A percentile compares a stretch with the other conserved stretches of the same genome.
Conservation (phyloP, 1,284 basidiomycete species). For the Sporisorium iseilematis-ciliati region DNA sequence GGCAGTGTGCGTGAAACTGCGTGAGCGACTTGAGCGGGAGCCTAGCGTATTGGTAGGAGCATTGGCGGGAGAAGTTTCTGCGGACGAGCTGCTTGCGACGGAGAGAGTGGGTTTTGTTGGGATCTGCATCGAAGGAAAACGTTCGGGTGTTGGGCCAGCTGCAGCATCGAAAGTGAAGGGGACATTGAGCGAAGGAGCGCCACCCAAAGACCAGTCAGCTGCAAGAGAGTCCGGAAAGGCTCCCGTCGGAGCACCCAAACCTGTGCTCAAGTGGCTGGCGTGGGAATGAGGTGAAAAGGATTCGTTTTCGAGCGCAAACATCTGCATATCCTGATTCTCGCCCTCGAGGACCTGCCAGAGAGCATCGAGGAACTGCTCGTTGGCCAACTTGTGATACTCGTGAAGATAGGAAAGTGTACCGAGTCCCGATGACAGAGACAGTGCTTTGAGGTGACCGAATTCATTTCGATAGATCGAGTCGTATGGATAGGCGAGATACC, state of each 20-base stretch:
- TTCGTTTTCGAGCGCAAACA: conserved; percentile 53
- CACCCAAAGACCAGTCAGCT: conserved; percentile 42
- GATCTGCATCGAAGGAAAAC: conserved; percentile 37
- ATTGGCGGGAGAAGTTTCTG: conserved; percentile 42
- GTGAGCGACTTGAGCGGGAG: conserved; percentile 11
- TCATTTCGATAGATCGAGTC: conserved; percentile 55
- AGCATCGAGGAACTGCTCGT: conserved; percentile 54
- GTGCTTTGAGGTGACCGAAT: conserved; percentile 50
- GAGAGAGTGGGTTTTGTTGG: conserved; percentile 31
- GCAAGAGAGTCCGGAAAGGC: conserved; percentile 36
- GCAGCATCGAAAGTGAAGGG: conserved; percentile 50
- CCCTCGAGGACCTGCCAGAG: conserved; percentile 53
- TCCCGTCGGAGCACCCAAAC: conserved; percentile 21
- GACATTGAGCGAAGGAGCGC: conserved; percentile 45
- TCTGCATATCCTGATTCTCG: conserved; percentile 51
- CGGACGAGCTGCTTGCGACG: conserved; percentile 41
- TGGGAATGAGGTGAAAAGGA: conserved; percentile 40
- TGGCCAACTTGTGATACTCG: conserved; percentile 54
- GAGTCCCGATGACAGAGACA: conserved; percentile 48
- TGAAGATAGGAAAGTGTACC: conserved; percentile 54
- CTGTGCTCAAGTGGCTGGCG: conserved; percentile 31
- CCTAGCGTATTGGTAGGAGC: conserved; percentile 5
- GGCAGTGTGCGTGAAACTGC: conserved; percentile 15
- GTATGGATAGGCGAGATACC: conserved; percentile 52
- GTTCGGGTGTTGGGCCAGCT: conserved; percentile 28